Evolutionary conservation across 2,329 filamentous ascomycete species (phyloP), one percentile per base, ranked within the genome.

Genomic region (Colletotrichum chlorophyti): DNA sequence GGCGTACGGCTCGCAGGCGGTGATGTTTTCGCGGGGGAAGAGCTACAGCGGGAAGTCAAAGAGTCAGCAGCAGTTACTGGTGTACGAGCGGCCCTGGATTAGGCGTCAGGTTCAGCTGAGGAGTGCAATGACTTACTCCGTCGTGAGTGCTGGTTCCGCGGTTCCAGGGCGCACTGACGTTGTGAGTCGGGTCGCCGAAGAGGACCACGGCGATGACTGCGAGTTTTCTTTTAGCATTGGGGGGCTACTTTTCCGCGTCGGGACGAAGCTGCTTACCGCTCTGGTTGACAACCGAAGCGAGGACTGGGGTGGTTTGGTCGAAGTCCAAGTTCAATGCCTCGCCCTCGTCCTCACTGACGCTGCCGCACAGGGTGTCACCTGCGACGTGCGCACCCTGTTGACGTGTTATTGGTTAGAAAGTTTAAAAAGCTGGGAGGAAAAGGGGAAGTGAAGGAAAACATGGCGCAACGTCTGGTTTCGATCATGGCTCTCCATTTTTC

Each of bases 111-210:
- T 31, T 41, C 17, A 29, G 12, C 49, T 8, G 24, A 11, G 9
- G 5, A n/a, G n/a, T 27, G 42, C 43, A 19, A 51, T n/a, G 2
- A 69, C 75, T 58, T 67, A 78, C 76, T 19, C 76, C 76, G 47
- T 76, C 58, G 1, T 60, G 67, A 5, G 67, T 68, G 64, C 72
- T 74, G 17, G 72, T 75, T 55, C 76, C 76, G 24, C 57, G 64
- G 64, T 72, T 67, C 67, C 74, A 78, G 40, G 70, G 65, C 21
- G 67, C 52, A 50, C 72, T 70, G 66, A 66, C 65, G 60, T 70
- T 65, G 65, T 76, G 72, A 55, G 72, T 72, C 17, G 76, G 76
- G 66, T 79, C 76, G 42, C 76, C 76, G 47, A 77, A 76, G 48
- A 76, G 61, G 40, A 74, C 63, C 57, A 76, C 67, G 23, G 75